Percentiles rank a stretch among this genome's conserved stretches.
These are phyloP conservation scores for Striga asiatica DNA, from an alignment of 257 asterid genomes.

Conservation along the genomic window DNA sequence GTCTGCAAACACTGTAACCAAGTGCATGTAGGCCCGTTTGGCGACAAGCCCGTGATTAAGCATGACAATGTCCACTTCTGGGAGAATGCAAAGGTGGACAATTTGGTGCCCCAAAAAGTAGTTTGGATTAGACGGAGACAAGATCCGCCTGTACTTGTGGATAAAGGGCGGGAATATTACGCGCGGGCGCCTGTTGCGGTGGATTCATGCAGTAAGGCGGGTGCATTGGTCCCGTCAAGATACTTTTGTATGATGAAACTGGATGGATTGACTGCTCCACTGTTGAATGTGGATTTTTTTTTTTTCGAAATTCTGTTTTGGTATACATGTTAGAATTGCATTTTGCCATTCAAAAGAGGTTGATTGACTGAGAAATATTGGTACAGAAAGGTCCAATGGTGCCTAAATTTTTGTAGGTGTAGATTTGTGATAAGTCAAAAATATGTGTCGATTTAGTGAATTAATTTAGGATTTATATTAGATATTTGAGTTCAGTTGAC, in stretches of 20 bases:
- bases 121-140: slow-evolving; percentile 72
- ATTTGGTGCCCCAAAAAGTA: slow-evolving; percentile 61
- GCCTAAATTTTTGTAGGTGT: too few species aligned
- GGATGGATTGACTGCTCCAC: slow-evolving; percentile 56
- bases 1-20: slow-evolving; percentile 71
- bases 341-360: too few species aligned
- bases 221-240: slow-evolving; percentile 54
- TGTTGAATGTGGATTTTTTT: background rate
- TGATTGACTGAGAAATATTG: too few species aligned
- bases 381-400: too few species aligned
- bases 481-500: too few species aligned
- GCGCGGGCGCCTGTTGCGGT: slow-evolving; percentile 87
- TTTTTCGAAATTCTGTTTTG: too few species aligned
- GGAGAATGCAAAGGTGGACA: slow-evolving; percentile 65
- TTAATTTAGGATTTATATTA: too few species aligned
- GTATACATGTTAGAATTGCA: too few species aligned
- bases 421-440: too few species aligned
- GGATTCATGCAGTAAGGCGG: slow-evolving; percentile 77
- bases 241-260: slow-evolving; percentile 70
- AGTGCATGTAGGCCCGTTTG: slow-evolving; percentile 80
- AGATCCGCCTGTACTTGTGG: slow-evolving; percentile 55
- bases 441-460: too few species aligned
- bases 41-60: slow-evolving; percentile 74
- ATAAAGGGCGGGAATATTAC: slow-evolving; percentile 58
- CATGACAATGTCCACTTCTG: slow-evolving; percentile 56